phyloP scores from a whole-genome alignment of 148 eudicot species.

The Nyssa sinensis region DNA sequence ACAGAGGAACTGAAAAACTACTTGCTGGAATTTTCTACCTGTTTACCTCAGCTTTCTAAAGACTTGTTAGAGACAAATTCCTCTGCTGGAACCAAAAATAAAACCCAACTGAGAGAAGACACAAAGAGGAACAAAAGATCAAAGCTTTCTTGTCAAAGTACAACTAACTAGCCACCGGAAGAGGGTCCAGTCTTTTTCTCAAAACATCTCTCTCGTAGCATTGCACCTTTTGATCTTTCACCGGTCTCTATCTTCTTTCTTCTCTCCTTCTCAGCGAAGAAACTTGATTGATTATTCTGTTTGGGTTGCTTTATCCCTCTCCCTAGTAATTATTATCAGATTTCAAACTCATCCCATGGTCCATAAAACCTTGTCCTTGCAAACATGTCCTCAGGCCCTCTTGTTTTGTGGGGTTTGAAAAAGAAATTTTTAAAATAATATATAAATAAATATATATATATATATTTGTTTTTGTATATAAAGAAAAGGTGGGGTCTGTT shows the following conservation, averaged over 20 bases:
- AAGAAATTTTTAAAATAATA: conserved; percentile 15
- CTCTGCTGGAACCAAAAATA: conserved; percentile 1
- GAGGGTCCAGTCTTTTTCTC: conserved; percentile 20
- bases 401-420: conserved; percentile 34
- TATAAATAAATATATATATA: too few relatives aligned
- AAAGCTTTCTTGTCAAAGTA: conserved; percentile 34
- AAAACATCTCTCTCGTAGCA: conserved; percentile 11
- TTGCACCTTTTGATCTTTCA: conserved; percentile 22
- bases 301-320: conserved; percentile 21
- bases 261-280: conserved; percentile 45
- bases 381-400: conserved; percentile 32
- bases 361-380: conserved; percentile 62
- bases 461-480: conserved; percentile 14
- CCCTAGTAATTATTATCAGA: conserved; percentile 27
- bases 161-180: conserved; percentile 13
- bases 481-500: conserved; percentile 41
- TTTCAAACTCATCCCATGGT: conserved; percentile 35
- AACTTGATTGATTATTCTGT: conserved; percentile 38
- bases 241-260: conserved; percentile 15
- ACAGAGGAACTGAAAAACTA: background rate
- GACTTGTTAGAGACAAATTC: background rate
- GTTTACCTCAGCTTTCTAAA: background rate
- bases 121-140: conserved; percentile 21
- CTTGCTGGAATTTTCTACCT: conserved; percentile 6
- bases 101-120: conserved; percentile 12